Percentiles rank a stretch among this genome's conserved stretches.
phyloP scores from a whole-genome alignment of 2,329 filamentous ascomycete genomes.

The Venturia carpophila region DNA sequence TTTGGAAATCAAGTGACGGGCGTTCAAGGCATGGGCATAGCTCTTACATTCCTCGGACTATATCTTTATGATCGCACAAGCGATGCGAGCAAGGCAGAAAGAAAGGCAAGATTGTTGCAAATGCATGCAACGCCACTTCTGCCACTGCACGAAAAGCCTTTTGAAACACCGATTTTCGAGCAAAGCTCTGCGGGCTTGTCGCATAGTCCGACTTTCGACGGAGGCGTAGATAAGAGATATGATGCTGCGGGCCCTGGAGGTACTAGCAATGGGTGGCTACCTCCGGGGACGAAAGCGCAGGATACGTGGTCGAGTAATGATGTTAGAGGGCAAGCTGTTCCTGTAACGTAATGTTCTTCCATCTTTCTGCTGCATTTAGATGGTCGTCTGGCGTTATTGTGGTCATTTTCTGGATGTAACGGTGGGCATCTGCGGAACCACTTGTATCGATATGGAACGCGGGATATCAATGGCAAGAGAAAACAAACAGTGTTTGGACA shows the following conservation, averaged over 20 bases:
- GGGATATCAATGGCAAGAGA: neutral
- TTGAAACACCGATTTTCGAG: neutral
- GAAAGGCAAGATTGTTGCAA: constrained; percentile 48
- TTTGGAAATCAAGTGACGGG: constrained; percentile 83
- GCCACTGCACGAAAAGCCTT: constrained; percentile 25
- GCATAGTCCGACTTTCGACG: constrained; percentile 29
- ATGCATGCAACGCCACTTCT: constrained; percentile 31
- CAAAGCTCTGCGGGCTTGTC: constrained; percentile 1
- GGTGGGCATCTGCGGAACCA: neutral
- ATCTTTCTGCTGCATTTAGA: neutral
- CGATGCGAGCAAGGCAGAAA: constrained; percentile 80
- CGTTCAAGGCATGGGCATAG: constrained; percentile 77
- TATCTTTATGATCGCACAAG: constrained; percentile 94
- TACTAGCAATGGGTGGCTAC: constrained; percentile 51
- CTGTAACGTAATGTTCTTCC: constrained; percentile 10
- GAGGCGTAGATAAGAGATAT: constrained; percentile 43
- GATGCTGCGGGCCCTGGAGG: constrained; percentile 43
- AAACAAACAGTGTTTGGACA: neutral
- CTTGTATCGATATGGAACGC: neutral
- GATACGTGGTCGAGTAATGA: constrained; percentile 59
- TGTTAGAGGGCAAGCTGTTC: constrained; percentile 11
- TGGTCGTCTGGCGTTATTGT: neutral
- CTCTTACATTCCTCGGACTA: constrained; percentile 79
- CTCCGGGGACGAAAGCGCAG: constrained; percentile 75
- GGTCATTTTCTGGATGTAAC: constrained; percentile 3